Conservation (phyloP, 306 rosid genomes). For the Fragaria ananassa region DNA sequence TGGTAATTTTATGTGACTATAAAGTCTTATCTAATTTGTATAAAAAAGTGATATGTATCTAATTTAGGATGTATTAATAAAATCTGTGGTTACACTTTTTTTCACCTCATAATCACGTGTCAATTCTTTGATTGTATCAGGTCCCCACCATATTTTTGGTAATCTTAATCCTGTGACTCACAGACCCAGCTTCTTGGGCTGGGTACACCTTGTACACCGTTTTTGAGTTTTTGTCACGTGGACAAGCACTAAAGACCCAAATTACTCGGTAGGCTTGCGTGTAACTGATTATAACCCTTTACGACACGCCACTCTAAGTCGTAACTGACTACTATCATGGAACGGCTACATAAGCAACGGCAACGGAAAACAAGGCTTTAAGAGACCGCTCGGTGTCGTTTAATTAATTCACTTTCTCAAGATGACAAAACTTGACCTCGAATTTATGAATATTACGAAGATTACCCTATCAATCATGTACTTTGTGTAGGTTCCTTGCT, state of each 20-base stretch:
- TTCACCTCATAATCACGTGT: too few species aligned
- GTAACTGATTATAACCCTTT: not conserved
- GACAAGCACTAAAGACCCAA: not conserved
- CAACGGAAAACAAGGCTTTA: not conserved
- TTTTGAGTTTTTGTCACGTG: not conserved
- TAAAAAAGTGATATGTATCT: too few species aligned
- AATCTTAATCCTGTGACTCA: not conserved
- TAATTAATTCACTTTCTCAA: not conserved
- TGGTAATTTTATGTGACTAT: too few species aligned
- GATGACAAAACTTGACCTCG: not conserved
- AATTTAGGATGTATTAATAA: too few species aligned
- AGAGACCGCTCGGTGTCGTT: not conserved
- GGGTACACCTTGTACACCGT: too few species aligned
- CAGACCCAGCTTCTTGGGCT: not conserved
- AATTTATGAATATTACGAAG: not conserved
- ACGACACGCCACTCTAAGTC: not conserved
- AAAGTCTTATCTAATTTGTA: too few species aligned
- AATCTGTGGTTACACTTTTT: too few species aligned
- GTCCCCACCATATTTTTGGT: not conserved
- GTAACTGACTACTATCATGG: not conserved
- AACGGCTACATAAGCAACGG: slow-evolving; percentile 11
- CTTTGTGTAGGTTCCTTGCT: not conserved
- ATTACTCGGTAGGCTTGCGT: not conserved
- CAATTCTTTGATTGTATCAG: too few species aligned
- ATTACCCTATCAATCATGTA: not conserved